Conservation (phyloP, 1,139 yeast species). For the Debaryomyces udenii region DNA sequence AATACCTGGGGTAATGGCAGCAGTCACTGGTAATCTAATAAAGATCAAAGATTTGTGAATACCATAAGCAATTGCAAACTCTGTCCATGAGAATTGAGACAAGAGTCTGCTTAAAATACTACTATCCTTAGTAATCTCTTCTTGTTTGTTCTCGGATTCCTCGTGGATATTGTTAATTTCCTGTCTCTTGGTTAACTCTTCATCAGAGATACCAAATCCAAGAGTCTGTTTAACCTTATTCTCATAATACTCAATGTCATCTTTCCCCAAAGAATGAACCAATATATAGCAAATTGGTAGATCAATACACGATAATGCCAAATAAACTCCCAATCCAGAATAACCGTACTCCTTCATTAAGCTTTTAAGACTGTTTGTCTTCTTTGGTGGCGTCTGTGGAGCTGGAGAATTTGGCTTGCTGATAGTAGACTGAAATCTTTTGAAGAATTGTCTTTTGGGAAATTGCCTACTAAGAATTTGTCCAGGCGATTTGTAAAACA, state of each 20-base stretch:
- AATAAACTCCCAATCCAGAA: slow-evolving; percentile 85
- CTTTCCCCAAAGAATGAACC: slow-evolving; percentile 88
- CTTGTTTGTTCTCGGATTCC: slow-evolving; percentile 18
- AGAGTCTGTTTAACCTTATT: slow-evolving; percentile 58
- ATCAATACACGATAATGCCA: slow-evolving; percentile 71
- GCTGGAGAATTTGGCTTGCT: neutral
- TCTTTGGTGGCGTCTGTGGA: slow-evolving; percentile 21
- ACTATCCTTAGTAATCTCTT: slow-evolving; percentile 12
- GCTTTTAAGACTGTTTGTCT: slow-evolving; percentile 60
- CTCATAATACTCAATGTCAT: slow-evolving; percentile 68
- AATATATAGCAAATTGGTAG: slow-evolving; percentile 79
- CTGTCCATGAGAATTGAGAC: slow-evolving; percentile 56
- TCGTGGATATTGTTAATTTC: slow-evolving; percentile 34
- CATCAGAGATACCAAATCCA: slow-evolving; percentile 55
- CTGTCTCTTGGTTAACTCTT: slow-evolving; percentile 40
- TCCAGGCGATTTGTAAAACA: slow-evolving; percentile 2
- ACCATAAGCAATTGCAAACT: slow-evolving; percentile 89
- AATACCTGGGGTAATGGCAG: slow-evolving; percentile 86
- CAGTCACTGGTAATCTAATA: slow-evolving; percentile 84
- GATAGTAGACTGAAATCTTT: slow-evolving; percentile 27
- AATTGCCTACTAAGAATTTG: slow-evolving; percentile 2
- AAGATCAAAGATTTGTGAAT: slow-evolving; percentile 84
- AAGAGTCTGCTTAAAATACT: slow-evolving; percentile 40
- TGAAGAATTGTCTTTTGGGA: slow-evolving; percentile 11
- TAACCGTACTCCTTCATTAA: slow-evolving; percentile 87